Evolutionary conservation across 2,329 filamentous ascomycete genomes (phyloP), one percentile per base, ranked within the genome.

Genomic region (Xylariaceae sp.): DNA sequence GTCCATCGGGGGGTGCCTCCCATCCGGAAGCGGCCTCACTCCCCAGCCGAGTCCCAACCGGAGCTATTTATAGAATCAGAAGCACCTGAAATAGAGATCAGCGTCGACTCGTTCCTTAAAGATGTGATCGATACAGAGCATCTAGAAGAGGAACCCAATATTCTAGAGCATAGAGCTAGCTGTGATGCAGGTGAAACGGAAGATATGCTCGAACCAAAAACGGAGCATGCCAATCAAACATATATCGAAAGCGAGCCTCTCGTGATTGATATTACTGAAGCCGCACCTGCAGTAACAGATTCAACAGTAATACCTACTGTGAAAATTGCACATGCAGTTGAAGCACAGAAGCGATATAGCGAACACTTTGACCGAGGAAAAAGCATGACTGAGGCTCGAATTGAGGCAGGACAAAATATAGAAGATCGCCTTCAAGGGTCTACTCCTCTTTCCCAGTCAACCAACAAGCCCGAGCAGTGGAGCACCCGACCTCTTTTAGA

Each of bases 401-500:
- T 3, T 9, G 24, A 46, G 21, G n/a, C 10, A 45, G 20, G 11
- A 15, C 33, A 33, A 35, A 11, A 16, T 24, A 20, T n/a, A 15
- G 24, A 11, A 35, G 5, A 33, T 11, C 39, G 21, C 2, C 11
- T n/a, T 8, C 20, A 47, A 10, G 44, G 53, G 43, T 20, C 37
- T 6, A 21, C 39, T 40, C 43, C 48, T 20, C 40, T 37, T 16
- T 53, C 49, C 33, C 43, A 30, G 13, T 50, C 55, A 16, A 33
- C 42, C 29, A 41, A 44, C 18, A 29, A 46, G 30, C 41, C 35
- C 21, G 33, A 46, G 7, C 35, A 33, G 6, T 20, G 18, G 27
- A 35, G 21, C 15, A 47, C 52, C 27, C 48, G 53, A 1, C 48
- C 53, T 4, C 48, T 56, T 11, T 35, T 56, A 21, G 32, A 48